phyloP scores from a whole-genome alignment of 768 basidiomycete genomes.

The Serendipita sp. region DNA sequence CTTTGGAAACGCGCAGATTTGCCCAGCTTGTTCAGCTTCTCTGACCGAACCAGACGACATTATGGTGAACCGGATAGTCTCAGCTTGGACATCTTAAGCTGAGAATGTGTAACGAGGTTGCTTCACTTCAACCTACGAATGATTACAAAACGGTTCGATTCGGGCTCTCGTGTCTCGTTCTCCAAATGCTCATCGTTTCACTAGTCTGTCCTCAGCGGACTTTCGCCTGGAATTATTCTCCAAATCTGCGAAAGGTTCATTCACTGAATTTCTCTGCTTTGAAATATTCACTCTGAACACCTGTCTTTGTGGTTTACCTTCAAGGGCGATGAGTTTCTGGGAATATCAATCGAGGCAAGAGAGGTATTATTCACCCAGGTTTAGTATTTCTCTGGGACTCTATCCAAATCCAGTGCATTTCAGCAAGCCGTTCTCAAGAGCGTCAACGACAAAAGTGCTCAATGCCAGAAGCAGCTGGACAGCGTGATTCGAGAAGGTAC shows the following conservation, averaged over 20 bases:
- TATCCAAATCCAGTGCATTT: conserved; percentile 38
- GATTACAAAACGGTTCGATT: conserved; percentile 70
- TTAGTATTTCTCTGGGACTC: conserved; percentile 8
- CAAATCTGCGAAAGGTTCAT: conserved; percentile 65
- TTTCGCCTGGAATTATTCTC: conserved; percentile 56
- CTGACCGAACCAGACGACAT: not conserved
- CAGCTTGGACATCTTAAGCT: conserved; percentile 15
- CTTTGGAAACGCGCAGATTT: conserved; percentile 60
- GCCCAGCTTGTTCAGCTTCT: conserved; percentile 39
- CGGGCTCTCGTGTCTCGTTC: not conserved
- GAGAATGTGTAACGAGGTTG: conserved; percentile 32
- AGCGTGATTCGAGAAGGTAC: conserved; percentile 73
- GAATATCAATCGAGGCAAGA: conserved; percentile 83
- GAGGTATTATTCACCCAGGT: conserved; percentile 28
- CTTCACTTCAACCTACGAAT: conserved; percentile 70
- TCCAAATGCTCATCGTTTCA: not conserved
- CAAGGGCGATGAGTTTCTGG: conserved; percentile 76
- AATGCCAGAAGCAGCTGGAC: conserved; percentile 70
- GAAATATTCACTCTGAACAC: not conserved
- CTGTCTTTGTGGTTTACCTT: not conserved
- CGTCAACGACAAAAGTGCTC: conserved; percentile 66
- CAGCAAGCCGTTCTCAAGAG: conserved; percentile 72
- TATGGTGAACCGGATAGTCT: conserved; percentile 4
- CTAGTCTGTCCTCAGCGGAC: conserved; percentile 71
- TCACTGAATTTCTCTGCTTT: not conserved